Base-by-base conservation (phyloP, 2,329 filamentous ascomycete genomes). In the Exophiala lecanii-corni region DNA sequence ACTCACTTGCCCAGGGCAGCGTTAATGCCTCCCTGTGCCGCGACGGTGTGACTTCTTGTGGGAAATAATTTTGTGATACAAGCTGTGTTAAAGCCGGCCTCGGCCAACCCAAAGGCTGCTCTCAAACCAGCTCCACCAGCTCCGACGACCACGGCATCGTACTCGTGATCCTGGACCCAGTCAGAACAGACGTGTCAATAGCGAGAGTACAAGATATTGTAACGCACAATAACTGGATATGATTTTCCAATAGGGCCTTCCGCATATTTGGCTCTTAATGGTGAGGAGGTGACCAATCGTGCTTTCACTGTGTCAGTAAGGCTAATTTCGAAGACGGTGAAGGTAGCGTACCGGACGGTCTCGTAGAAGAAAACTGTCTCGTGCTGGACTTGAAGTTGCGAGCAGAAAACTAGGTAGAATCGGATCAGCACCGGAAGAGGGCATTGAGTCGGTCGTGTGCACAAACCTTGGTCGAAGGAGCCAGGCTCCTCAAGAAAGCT, bases 261-360 rank as follows among this genome's bases (percentile, higher is more conserved):
- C 21, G 89, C 89, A 74, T 96, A 89, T 75, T 94, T 95, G 45
- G 91, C 92, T 67, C 89, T 83, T 55, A 97, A 76, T 56, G 87
- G 86, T 57, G 82, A 79, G 69, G 84, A 91, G 59, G 85, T 82
- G 66, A 94, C 86, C 65, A 97, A 86, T 66, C 84, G 82, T 62
- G 88, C 86, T 89, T n/a, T n/a, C n/a, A n/a, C n/a, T 59, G 31
- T 33, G 42, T 45, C 41, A 48, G 51, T 46, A 16, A 35, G 13
- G 38, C n/a, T 13, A 10, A n/a, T n/a, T n/a, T n/a, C n/a, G n/a
- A n/a, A n/a, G n/a, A n/a, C n/a, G n/a, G n/a, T n/a, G n/a, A n/a
- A n/a, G n/a, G n/a, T n/a, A 4, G 18, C 80, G 62, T 79, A 87
- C 84, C 82, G 59, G 80, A 84, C 56, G 86, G 80, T 61, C 83